Evolutionary conservation across 2,329 filamentous ascomycete genomes (phyloP), one percentile per base, ranked within the genome.

Genomic region (Colletotrichum sp.): DNA sequence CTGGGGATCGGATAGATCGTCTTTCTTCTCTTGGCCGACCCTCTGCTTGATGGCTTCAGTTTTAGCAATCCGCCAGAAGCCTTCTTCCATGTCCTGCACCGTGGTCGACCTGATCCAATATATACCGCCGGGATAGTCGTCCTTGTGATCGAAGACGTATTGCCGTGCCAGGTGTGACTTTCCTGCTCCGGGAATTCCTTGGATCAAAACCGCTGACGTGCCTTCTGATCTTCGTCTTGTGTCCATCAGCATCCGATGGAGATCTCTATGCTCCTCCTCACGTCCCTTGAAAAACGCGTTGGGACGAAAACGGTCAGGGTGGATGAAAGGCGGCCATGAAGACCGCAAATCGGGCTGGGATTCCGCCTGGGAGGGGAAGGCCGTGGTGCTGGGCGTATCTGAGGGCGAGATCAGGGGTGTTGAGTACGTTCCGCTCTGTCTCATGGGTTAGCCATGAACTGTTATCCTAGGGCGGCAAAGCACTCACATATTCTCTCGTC

Each of bases 81-180:
- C 91, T 64, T 91, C 89, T 68, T 89, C 89, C 39, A 91, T 86
- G 66, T 93, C 91, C 68, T 90, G 85, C 5, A 86, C 81, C 1
- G 90, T 91, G 77, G 91, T 93, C 10, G 92, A 91, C 65, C 92
- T 89, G 18, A 94, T 88, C 93, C 93, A 95, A 81, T 93, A 95
- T 58, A 94, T 87, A 2, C 93, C 93, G 3, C 92, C 92, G 0
- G 90, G 89, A 78, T 93, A 94, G 75, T 90, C 85, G 6, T 87
- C 83, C 43, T 87, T 89, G 78, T 94, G 89, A 6, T 86, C 82
- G 78, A 92, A 93, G 34, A 93, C 89, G 80, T 94, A 94, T 81
- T 94, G 88, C 5, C 93, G 88, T 32, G 92, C 92, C 16, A 94
- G 84, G 79, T 94, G 93, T 2, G 92, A 92, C 82, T 95, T 95